Conservation (phyloP, 1,139 yeast genomes). For the Taphrina deformans region DNA sequence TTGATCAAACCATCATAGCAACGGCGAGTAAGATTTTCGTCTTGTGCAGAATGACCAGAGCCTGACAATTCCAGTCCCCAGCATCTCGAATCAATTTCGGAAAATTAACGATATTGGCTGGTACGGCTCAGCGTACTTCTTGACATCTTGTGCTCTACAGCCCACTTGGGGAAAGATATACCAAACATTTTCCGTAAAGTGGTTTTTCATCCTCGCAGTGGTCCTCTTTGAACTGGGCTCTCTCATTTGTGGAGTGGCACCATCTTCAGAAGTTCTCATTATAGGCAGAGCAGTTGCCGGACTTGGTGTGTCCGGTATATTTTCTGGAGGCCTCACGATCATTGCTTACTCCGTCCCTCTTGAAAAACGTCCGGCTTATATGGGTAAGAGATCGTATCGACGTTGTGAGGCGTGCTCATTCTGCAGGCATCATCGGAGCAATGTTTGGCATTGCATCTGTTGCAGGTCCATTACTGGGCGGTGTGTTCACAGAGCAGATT, state of each 20-base stretch:
- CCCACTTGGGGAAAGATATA: slow-evolving; percentile 66
- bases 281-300: slow-evolving; percentile 74
- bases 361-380: slow-evolving; percentile 56
- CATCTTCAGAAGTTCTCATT: slow-evolving; percentile 59
- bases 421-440: neutral
- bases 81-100: slow-evolving; percentile 17
- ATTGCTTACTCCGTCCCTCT: slow-evolving; percentile 63
- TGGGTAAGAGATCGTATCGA: too few species aligned
- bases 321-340: slow-evolving; percentile 60
- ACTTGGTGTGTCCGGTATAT: slow-evolving; percentile 70
- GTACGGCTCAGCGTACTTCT: slow-evolving; percentile 47
- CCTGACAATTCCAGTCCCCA: neutral
- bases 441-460: slow-evolving; percentile 3
- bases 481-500: slow-evolving; percentile 62
- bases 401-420: too few species aligned
- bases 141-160: slow-evolving; percentile 60
- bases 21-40: slow-evolving; percentile 47
- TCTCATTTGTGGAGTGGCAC: slow-evolving; percentile 57
- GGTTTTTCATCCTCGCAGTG: slow-evolving; percentile 54
- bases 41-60: neutral
- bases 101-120: slow-evolving; percentile 17
- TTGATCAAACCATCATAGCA: slow-evolving; percentile 67
- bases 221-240: slow-evolving; percentile 53
- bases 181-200: slow-evolving; percentile 61
- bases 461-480: slow-evolving; percentile 58